Percentiles rank a stretch among this genome's conserved stretches.
Evolutionary conservation across 805 yeast genomes (phyloP).

Genomic region (Scheffersomyces amazonensis): DNA sequence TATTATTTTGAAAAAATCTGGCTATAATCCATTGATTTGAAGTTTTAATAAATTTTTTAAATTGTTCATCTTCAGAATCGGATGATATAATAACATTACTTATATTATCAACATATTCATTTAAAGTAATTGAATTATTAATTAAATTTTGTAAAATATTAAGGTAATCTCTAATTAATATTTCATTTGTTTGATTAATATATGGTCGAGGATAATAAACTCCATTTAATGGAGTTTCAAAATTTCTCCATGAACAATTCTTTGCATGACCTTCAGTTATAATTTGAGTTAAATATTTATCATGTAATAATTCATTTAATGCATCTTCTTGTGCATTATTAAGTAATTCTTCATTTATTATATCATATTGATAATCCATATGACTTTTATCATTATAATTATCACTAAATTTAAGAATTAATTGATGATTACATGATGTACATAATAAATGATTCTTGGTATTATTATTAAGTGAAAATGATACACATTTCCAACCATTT

Average conservation of each 20-base stretch:
- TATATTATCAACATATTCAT: constrained; percentile 9
- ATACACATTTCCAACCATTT: constrained; percentile 53
- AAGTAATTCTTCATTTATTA: constrained; percentile 3
- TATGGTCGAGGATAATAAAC: constrained; percentile 34
- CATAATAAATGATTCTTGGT: constrained; percentile 32
- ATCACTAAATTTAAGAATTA: constrained; percentile 27
- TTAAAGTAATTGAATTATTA: constrained; percentile 18
- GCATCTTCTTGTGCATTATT: constrained; percentile 8
- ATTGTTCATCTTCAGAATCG: constrained; percentile 4
- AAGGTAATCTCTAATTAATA: constrained; percentile 26
- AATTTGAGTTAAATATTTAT: constrained; percentile 24
- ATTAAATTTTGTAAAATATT: constrained; percentile 22
- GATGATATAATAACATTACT: constrained; percentile 1
- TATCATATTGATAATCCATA: not conserved
- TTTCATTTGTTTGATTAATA: constrained; percentile 25
- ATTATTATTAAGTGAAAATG: constrained; percentile 17
- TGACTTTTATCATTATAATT: not conserved
- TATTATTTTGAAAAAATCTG: constrained; percentile 28
- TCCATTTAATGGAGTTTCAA: constrained; percentile 30
- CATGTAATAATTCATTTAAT: constrained; percentile 19
- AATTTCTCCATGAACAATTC: constrained; percentile 36
- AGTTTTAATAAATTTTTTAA: constrained; percentile 13
- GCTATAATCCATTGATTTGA: constrained; percentile 32
- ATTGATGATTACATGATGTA: constrained; percentile 26
- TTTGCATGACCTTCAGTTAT: constrained; percentile 21